Base-by-base conservation (phyloP, 2,329 filamentous ascomycete genomes). In the Teratosphaeria epicoccoides region DNA sequence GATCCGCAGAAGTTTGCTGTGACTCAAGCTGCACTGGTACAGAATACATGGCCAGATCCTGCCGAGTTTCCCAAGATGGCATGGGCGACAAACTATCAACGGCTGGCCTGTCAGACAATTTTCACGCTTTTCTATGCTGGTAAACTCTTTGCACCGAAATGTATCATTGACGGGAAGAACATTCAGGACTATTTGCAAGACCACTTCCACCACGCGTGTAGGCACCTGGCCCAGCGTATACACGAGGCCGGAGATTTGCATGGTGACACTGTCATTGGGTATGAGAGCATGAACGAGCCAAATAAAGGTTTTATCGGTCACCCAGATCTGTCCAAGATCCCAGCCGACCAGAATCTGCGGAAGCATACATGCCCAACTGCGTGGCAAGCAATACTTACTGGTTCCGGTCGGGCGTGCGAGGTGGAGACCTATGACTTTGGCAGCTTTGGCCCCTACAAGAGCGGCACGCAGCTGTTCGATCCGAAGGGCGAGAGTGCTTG, bases 51-150 rank as follows among this genome's bases (percentile, higher is more conserved):
- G 65, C 83, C 87, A 9, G 80, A 95, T 20, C 88, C 90, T 7
- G 83, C 83, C 24, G 78, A 84, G 1, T 98, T 91, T 59, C 93
- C 93, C 23, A 97, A 96, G 73, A 98, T 98, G 94, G 91, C 97
- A 52, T 98, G 93, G 93, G 89, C 91, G 14, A 97, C 94, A 49
- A 98, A 98, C 67, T 98, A 98, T 69, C 86, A 82, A 55, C 81
- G 93, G 23, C 76, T 97, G 47, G 90, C 85, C 2, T 87, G 85
- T 47, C 88, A 90, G 59, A 90, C 88, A 45, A 88, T 97, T 60
- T 97, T 96, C 67, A 95, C 91, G 0, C 73, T 97, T 49, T 98
- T 95, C 73, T 98, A 94, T 68, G 90, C 79, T 7, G 93, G 93
- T 29, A 82, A 77, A 57, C 88, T 94, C 62, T 97, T 96, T 73